Evolutionary conservation across 2,329 filamentous ascomycete genomes (phyloP).

Genomic region (Polytolypa hystricis): DNA sequence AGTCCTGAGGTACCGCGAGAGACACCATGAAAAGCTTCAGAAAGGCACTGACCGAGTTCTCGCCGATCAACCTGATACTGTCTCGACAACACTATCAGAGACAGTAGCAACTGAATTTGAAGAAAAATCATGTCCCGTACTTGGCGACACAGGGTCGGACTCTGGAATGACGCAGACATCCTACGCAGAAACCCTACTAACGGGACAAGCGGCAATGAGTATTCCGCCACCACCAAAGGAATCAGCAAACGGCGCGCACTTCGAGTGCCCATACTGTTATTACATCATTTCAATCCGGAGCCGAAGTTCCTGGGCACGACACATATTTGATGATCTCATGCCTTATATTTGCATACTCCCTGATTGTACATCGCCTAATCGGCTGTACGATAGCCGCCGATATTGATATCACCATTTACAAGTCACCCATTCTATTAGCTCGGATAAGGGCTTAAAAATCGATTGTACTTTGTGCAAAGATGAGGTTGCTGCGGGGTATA

Average conservation of each 20-base stretch:
- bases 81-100: background rate
- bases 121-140: no score
- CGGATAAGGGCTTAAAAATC: constrained; percentile 8
- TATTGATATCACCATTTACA: constrained; percentile 11
- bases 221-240: constrained; percentile 3
- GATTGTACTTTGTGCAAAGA: constrained; percentile 4
- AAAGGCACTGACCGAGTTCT: constrained; percentile 21
- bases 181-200: background rate
- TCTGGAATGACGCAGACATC: background rate
- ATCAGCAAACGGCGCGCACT: no score
- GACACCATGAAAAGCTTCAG: constrained; percentile 18
- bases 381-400: constrained; percentile 13
- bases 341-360: constrained; percentile 28
- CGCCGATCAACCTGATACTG: constrained; percentile 6
- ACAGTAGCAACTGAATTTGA: background rate
- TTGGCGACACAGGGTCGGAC: constrained; percentile 1
- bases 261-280: constrained; percentile 34
- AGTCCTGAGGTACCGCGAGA: constrained; percentile 28
- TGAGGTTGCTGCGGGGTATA: background rate
- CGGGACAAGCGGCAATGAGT: background rate
- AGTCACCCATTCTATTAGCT: no score
- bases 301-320: constrained; percentile 25
- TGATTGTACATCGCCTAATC: constrained; percentile 16
- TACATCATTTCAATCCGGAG: constrained; percentile 21
- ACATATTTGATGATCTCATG: constrained; percentile 29